phyloP scores from a whole-genome alignment of 768 basidiomycete species.

The Zangia roseola region DNA sequence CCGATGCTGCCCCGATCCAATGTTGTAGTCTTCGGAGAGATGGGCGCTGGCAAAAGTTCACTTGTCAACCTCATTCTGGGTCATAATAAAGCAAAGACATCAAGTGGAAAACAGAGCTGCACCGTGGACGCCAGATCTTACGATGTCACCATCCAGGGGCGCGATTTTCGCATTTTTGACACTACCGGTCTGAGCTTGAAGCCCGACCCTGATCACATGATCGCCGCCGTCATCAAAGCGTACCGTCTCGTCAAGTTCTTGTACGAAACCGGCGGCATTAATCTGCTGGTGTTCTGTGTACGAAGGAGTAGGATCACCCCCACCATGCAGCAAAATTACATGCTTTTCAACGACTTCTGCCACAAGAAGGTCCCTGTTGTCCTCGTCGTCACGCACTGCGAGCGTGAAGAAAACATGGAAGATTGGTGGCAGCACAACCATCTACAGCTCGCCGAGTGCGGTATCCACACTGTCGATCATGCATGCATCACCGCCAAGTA shows the following conservation, averaged over 20 bases:
- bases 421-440: constrained; percentile 35
- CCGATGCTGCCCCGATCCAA: constrained; percentile 18
- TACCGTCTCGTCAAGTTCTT: constrained; percentile 35
- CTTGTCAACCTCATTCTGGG: constrained; percentile 41
- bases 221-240: constrained; percentile 32
- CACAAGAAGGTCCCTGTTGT: constrained; percentile 32
- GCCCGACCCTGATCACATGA: constrained; percentile 25
- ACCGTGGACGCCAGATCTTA: constrained; percentile 34
- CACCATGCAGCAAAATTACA: constrained; percentile 30
- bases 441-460: constrained; percentile 15
- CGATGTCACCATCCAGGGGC: constrained; percentile 15
- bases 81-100: constrained; percentile 26
- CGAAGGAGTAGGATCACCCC: constrained; percentile 32
- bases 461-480: constrained; percentile 27
- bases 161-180: constrained; percentile 32
- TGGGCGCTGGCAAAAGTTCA: constrained; percentile 40
- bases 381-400: constrained; percentile 35
- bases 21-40: constrained; percentile 31
- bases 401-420: constrained; percentile 36
- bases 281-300: constrained; percentile 41
- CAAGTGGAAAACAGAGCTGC: constrained; percentile 31
- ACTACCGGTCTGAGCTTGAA: constrained; percentile 35
- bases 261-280: constrained; percentile 34
- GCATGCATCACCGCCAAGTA: constrained; percentile 36
- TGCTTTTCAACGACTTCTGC: constrained; percentile 33